Conservation (phyloP, 768 basidiomycete genomes). For the Clavaria fumosa region DNA sequence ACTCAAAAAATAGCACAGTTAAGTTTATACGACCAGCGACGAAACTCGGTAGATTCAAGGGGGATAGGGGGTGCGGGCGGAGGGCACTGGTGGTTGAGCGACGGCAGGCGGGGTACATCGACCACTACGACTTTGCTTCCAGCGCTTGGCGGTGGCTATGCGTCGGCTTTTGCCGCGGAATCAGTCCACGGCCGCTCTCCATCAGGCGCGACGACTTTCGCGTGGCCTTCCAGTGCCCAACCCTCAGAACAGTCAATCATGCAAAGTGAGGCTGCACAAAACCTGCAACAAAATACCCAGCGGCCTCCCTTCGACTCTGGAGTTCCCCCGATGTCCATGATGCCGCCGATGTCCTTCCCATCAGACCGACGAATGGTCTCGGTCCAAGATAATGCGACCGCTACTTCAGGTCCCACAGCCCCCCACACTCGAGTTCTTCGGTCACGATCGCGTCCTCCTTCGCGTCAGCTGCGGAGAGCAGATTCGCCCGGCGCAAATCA, state of each 20-base stretch:
- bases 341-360: constrained; percentile 41
- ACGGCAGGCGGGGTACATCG: constrained; percentile 61
- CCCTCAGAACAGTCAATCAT: constrained; percentile 21
- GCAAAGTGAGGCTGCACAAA: constrained; percentile 31
- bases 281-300: too few species aligned
- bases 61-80: constrained; percentile 13
- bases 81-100: constrained; percentile 41
- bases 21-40: constrained; percentile 62
- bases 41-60: constrained; percentile 61
- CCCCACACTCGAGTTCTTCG: constrained; percentile 36
- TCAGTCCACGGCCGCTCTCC: constrained; percentile 49
- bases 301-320: constrained; percentile 37
- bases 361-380: constrained; percentile 71
- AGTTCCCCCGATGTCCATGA: constrained; percentile 25
- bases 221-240: constrained; percentile 45
- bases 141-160: constrained; percentile 33
- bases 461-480: constrained; percentile 35
- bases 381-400: constrained; percentile 41
- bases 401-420: constrained; percentile 25
- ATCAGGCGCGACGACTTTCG: constrained; percentile 50
- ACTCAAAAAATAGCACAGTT: constrained; percentile 61
- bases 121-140: constrained; percentile 40
- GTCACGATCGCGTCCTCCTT: constrained; percentile 57
- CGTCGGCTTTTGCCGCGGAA: constrained; percentile 45
- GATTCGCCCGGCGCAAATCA: constrained; percentile 23